Evolutionary conservation across 2,329 filamentous ascomycete genomes (phyloP), one percentile per base, ranked within the genome.

Genomic region (Curvularia sp.): DNA sequence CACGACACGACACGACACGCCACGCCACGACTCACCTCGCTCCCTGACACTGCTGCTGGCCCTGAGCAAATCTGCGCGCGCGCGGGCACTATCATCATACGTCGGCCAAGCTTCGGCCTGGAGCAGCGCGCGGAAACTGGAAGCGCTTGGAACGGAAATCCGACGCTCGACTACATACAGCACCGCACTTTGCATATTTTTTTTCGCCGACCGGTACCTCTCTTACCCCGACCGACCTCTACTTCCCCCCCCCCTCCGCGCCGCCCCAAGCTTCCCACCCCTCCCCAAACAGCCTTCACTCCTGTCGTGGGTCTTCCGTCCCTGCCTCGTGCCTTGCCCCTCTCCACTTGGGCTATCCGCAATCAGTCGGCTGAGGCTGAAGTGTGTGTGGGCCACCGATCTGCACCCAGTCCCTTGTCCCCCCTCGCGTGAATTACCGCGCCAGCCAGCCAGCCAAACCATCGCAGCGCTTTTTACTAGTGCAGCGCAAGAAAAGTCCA

Each of bases 291-390:
- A 43, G 49, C 51, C 39, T 52, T 64, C 54, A 36, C 59, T 65
- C 53, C 59, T 62, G 60, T 65, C 68, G 67, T 67, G 67, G 62
- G 69, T 65, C 63, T 66, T 48, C 58, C 67, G 70, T 72, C 58
- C 72, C 69, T 73, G 64, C 69, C 69, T 72, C 66, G 69, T 70
- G 71, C 69, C 68, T 56, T 57, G 58, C 63, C 53, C 53, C 59
- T 65, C 72, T 74, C 72, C 72, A 72, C 70, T 73, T 74, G 71
- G 69, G 57, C 66, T 63, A 63, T 71, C 70, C 69, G 68, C 68
- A 69, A 64, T 60, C 62, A 62, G 64, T 72, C 73, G 71, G 67
- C 65, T 73, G 73, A 76, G 72, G 71, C 73, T 75, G 70, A 75
- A 74, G 65, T 55, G 49, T 64, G 62, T 60, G 69, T 74, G 72